These are phyloP conservation scores for Cydonia oblonga DNA, from an alignment of 331 rosid species.

Conservation along the genomic window DNA sequence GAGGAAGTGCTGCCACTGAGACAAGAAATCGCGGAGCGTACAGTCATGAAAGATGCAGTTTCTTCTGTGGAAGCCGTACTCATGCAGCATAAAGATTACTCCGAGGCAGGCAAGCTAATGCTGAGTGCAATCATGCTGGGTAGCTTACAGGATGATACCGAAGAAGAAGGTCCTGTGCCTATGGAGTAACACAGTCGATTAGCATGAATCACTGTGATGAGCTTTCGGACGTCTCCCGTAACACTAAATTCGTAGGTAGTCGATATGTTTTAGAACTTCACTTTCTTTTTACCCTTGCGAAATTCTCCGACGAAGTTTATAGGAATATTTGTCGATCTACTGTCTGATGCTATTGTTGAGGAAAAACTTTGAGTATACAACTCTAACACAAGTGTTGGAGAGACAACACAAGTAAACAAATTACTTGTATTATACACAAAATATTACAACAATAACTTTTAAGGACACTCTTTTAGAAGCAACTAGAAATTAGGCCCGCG, in stretches of 20 bases:
- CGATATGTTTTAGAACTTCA: neutral
- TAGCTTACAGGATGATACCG: conserved; percentile 31
- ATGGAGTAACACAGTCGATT: conserved; percentile 38
- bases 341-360: neutral
- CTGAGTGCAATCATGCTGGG: conserved; percentile 78
- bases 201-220: conserved; percentile 7
- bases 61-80: conserved; percentile 68
- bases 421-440: too few species aligned
- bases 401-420: too few species aligned
- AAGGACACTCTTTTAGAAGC: too few species aligned
- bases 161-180: conserved; percentile 36
- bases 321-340: neutral
- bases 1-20: conserved; percentile 58
- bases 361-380: too few species aligned
- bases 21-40: conserved; percentile 45
- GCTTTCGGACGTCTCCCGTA: neutral
- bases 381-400: too few species aligned
- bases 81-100: conserved; percentile 78
- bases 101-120: conserved; percentile 91
- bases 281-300: neutral
- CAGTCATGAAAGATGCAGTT: conserved; percentile 22
- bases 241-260: neutral
- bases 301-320: neutral
- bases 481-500: too few species aligned
- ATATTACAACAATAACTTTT: too few species aligned